A percentile compares a stretch with the other conserved stretches of the same genome.
Evolutionary conservation across 352 stramenopile genomes (phyloP).

Genomic region (Pythium aphanidermatum): DNA sequence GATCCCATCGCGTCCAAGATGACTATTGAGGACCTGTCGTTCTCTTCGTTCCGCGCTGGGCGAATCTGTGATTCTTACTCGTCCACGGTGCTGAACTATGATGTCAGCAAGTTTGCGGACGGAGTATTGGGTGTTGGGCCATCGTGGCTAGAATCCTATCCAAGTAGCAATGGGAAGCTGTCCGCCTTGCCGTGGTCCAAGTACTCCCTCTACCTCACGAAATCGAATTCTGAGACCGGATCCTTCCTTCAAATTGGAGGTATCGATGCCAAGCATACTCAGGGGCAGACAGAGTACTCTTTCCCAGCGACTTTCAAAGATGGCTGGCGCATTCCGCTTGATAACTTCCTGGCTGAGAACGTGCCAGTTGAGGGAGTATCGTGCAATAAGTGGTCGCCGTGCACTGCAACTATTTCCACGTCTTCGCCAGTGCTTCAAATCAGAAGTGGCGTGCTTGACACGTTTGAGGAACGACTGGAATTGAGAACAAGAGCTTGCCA

Average conservation of each 20-base stretch:
- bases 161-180: not conserved
- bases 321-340: not conserved
- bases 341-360: not conserved
- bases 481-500: not conserved
- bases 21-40: not conserved
- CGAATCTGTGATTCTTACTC: not conserved
- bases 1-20: slow-evolving; percentile 2
- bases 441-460: not conserved
- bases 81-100: not conserved
- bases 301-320: not conserved
- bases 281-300: not conserved
- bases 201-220: slow-evolving; percentile 8
- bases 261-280: not conserved
- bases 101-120: not conserved
- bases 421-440: slow-evolving; percentile 4
- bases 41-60: not conserved
- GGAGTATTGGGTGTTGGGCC: slow-evolving; percentile 3
- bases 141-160: not conserved
- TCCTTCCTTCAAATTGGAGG: slow-evolving; percentile 2
- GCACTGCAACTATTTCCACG: not conserved
- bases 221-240: not conserved
- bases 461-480: not conserved
- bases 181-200: slow-evolving; percentile 9
- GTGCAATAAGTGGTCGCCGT: not conserved
- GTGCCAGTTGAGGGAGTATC: not conserved